phyloP scores from a whole-genome alignment of 768 basidiomycete genomes.

The Naganishia vaughanmartiniae region DNA sequence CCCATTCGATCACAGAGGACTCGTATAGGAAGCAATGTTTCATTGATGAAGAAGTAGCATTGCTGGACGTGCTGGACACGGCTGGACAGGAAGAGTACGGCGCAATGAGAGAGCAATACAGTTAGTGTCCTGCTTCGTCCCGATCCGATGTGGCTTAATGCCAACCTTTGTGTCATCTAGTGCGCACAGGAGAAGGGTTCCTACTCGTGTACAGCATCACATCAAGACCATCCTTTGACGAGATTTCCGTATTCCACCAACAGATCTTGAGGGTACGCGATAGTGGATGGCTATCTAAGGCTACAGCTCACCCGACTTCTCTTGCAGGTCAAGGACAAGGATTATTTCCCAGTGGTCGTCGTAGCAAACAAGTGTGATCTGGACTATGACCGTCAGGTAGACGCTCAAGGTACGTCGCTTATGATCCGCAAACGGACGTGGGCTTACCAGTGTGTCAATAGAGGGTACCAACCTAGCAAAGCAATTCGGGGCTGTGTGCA shows the following conservation, averaged over 20 bases:
- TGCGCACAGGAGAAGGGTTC: constrained; percentile 79
- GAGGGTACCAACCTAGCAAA: constrained; percentile 97
- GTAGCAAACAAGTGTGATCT: constrained; percentile 98
- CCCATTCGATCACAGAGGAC: constrained; percentile 58
- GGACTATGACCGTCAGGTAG: constrained; percentile 93
- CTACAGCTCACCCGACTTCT: background rate
- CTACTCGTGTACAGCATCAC: constrained; percentile 97
- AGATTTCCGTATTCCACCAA: constrained; percentile 92
- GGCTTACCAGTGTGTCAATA: constrained; percentile 47
- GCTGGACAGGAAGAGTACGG: constrained; percentile 98
- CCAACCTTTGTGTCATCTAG: constrained; percentile 10
- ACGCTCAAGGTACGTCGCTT: constrained; percentile 70
- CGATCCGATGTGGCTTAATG: background rate
- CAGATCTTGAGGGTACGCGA: constrained; percentile 65
- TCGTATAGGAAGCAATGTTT: constrained; percentile 96
- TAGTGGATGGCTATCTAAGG: background rate
- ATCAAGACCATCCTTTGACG: constrained; percentile 94
- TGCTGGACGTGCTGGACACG: constrained; percentile 93
- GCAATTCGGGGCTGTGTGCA: constrained; percentile 88
- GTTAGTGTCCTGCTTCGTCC: constrained; percentile 36
- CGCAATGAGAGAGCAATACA: constrained; percentile 99
- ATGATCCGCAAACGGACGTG: background rate
- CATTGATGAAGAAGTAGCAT: constrained; percentile 97
- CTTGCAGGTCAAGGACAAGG: constrained; percentile 85
- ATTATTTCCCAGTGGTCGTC: constrained; percentile 89